Evolutionary conservation across 257 asterid genomes (phyloP).

Genomic region (Solanum bukasovii): DNA sequence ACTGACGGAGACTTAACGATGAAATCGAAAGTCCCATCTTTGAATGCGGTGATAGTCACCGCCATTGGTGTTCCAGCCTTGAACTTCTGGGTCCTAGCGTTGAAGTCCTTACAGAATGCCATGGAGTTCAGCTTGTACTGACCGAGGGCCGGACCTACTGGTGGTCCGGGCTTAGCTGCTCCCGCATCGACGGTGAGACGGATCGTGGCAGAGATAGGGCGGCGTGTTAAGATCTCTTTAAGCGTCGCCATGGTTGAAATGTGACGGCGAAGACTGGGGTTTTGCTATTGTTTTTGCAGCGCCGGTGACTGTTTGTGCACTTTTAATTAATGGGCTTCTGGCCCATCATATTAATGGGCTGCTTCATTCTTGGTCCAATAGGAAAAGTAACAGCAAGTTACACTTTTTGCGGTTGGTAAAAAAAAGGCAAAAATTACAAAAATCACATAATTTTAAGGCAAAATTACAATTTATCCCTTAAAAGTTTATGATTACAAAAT

Average conservation of each 20-base stretch:
- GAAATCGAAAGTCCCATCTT: constrained; percentile 75
- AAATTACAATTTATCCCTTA: no score
- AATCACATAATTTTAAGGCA: no score
- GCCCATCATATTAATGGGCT: background rate
- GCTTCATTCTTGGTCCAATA: background rate
- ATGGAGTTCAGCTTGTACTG: constrained; percentile 76
- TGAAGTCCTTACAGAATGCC: constrained; percentile 80
- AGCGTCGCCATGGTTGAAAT: constrained; percentile 47
- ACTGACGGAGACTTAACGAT: constrained; percentile 72
- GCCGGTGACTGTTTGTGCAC: background rate
- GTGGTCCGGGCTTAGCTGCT: constrained; percentile 84
- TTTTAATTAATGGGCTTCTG: background rate
- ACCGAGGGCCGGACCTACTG: constrained; percentile 82
- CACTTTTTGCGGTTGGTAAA: background rate
- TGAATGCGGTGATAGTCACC: constrained; percentile 63
- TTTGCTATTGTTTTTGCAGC: background rate
- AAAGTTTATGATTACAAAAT: no score
- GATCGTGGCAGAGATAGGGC: constrained; percentile 83
- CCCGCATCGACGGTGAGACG: constrained; percentile 84
- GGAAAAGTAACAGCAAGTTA: background rate
- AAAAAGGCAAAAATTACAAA: no score
- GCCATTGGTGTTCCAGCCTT: constrained; percentile 84
- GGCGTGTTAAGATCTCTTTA: constrained; percentile 74
- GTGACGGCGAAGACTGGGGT: background rate
- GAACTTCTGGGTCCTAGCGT: constrained; percentile 54